Evolutionary conservation across 192 early-diverging fungal genomes (phyloP).

Genomic region (Spizellomyces sp.): DNA sequence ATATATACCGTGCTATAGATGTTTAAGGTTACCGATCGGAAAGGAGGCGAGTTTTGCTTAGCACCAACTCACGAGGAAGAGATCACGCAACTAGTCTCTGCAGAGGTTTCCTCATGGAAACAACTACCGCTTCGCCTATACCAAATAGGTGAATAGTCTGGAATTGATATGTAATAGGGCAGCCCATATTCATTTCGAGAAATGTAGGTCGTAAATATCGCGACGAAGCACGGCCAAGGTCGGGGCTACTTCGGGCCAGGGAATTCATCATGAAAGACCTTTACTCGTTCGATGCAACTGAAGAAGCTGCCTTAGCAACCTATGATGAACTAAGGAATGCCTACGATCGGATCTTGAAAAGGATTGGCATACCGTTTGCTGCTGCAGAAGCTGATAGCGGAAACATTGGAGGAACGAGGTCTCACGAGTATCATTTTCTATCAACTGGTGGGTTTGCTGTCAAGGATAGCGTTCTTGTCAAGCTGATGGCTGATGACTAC

Average conservation of each 20-base stretch:
- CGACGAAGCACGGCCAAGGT: conserved; percentile 76
- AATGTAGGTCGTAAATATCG: conserved; percentile 71
- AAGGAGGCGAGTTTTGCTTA: conserved; percentile 65
- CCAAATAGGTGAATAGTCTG: conserved; percentile 66
- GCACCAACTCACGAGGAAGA: conserved; percentile 95
- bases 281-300: conserved; percentile 81
- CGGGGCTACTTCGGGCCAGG: conserved; percentile 79
- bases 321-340: conserved; percentile 76
- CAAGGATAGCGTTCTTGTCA: no score
- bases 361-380: conserved; percentile 77
- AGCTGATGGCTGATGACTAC: no score
- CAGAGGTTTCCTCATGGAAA: conserved; percentile 65
- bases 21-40: conserved; percentile 81
- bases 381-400: conserved; percentile 89
- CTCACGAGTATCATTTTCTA: conserved; percentile 89
- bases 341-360: conserved; percentile 74
- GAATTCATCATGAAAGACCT: conserved; percentile 98
- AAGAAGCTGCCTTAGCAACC: conserved; percentile 68
- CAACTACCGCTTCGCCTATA: conserved; percentile 85
- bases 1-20: conserved; percentile 48
- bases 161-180: background rate
- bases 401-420: conserved; percentile 84
- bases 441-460: conserved; percentile 51
- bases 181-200: background rate
- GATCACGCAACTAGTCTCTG: conserved; percentile 73